Percentiles rank a stretch among this genome's conserved stretches.
Evolutionary conservation across 176 grass and related monocot species (phyloP).

Genomic region (Avena sativa): DNA sequence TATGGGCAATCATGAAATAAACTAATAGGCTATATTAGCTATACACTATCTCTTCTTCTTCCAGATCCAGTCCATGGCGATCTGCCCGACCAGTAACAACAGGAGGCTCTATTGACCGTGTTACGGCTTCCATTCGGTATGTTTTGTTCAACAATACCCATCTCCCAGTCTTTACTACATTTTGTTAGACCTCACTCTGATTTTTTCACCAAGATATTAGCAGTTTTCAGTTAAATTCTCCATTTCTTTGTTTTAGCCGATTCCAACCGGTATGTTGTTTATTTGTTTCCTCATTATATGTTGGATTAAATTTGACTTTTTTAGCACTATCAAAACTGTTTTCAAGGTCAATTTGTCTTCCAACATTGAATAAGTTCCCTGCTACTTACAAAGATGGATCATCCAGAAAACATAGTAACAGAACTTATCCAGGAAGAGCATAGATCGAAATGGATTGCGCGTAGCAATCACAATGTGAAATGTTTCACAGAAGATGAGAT

Average conservation of each 20-base stretch:
- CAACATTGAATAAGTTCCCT: neutral
- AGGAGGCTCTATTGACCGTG: neutral
- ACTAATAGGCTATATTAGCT: neutral
- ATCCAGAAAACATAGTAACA: neutral
- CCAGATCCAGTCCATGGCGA: neutral
- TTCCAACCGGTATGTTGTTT: neutral
- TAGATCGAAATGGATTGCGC: neutral
- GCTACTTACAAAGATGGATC: neutral
- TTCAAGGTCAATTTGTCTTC: neutral
- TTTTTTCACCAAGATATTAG: neutral
- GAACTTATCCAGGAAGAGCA: neutral
- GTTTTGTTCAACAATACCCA: neutral
- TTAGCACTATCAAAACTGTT: neutral
- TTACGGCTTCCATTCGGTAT: conserved; percentile 14
- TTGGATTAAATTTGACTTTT: neutral
- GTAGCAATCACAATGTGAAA: conserved; percentile 22
- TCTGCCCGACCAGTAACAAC: neutral
- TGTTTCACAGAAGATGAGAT: conserved; percentile 25
- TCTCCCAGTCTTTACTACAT: neutral
- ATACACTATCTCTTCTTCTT: neutral
- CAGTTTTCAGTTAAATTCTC: neutral
- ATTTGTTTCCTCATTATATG: neutral
- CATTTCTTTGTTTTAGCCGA: neutral
- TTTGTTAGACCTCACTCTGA: neutral
- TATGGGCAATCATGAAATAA: neutral